Percentiles rank a stretch among this genome's conserved stretches.
Evolutionary conservation across 768 basidiomycete genomes (phyloP).

Genomic region (Kwoniella sp.): DNA sequence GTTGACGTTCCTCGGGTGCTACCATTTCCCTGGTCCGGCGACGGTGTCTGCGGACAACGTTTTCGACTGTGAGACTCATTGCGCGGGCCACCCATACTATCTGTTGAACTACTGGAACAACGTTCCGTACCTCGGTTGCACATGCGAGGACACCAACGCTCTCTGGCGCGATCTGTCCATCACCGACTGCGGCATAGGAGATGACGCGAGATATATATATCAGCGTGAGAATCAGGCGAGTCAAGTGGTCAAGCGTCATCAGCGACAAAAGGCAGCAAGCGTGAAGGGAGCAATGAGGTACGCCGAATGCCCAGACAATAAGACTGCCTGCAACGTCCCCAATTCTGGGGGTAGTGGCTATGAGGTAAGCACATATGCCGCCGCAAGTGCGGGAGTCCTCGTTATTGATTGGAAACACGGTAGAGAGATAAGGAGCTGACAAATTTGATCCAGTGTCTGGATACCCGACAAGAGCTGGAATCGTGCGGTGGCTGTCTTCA

Average conservation of each 20-base stretch:
- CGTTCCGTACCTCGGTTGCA: not conserved
- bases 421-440: too few species aligned
- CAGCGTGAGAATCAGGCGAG: not conserved
- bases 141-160: not conserved
- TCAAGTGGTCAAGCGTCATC: not conserved
- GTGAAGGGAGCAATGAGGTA: not conserved
- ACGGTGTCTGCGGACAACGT: too few species aligned
- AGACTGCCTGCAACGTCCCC: not conserved
- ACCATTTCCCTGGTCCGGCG: too few species aligned
- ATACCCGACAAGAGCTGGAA: not conserved
- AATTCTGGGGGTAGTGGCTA: not conserved
- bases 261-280: not conserved
- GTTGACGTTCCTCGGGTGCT: too few species aligned
- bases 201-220: not conserved
- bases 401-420: too few species aligned
- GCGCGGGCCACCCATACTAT: too few species aligned
- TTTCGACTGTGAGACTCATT: not conserved
- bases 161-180: not conserved
- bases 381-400: too few species aligned
- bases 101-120: too few species aligned
- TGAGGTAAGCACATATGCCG: not conserved
- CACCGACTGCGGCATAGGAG: too few species aligned
- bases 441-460: not conserved
- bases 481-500: not conserved
- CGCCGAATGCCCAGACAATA: not conserved